A percentile compares a stretch with the other conserved stretches of the same genome.
Evolutionary conservation across 2,329 filamentous ascomycete genomes (phyloP).

Genomic region (Sporothrix pseudoabietina): DNA sequence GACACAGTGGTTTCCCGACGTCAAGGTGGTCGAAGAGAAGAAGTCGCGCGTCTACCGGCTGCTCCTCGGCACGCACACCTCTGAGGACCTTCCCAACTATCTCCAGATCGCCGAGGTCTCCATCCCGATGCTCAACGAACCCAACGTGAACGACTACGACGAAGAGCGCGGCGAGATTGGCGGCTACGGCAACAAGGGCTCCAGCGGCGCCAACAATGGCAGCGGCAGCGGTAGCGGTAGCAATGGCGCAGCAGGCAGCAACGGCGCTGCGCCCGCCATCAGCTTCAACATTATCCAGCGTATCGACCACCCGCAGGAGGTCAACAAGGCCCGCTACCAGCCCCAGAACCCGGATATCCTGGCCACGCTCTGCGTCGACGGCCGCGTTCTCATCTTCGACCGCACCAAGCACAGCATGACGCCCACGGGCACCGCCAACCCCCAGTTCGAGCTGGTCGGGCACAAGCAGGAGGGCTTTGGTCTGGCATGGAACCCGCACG

Average conservation of each 20-base stretch:
- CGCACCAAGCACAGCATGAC: slow-evolving; percentile 86
- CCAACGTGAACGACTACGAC: slow-evolving; percentile 83
- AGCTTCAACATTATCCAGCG: slow-evolving; percentile 92
- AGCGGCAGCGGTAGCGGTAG: slow-evolving; percentile 21
- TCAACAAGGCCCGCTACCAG: slow-evolving; percentile 98
- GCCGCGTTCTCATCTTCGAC: slow-evolving; percentile 89
- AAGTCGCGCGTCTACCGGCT: slow-evolving; percentile 86
- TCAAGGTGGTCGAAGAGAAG: slow-evolving; percentile 83
- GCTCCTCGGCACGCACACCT: slow-evolving; percentile 92
- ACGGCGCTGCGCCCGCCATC: slow-evolving; percentile 60
- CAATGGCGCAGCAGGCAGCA: slow-evolving; percentile 51
- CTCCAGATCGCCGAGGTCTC: slow-evolving; percentile 93
- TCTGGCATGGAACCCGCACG: slow-evolving; percentile 86
- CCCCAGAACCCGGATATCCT: slow-evolving; percentile 97
- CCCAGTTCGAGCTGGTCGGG: slow-evolving; percentile 82
- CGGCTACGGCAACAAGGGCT: slow-evolving; percentile 71
- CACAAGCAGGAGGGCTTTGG: slow-evolving; percentile 91
- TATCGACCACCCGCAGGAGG: slow-evolving; percentile 93
- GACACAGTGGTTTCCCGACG: slow-evolving; percentile 96
- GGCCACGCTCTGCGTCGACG: slow-evolving; percentile 86
- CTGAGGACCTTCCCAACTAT: slow-evolving; percentile 81
- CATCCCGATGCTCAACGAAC: slow-evolving; percentile 75
- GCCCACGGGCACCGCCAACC: slow-evolving; percentile 72
- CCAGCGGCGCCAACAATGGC: slow-evolving; percentile 17
- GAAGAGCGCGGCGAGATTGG: slow-evolving; percentile 92